Base-by-base conservation (phyloP, 345 rosid genomes). In the Sonneratia alba region DNA sequence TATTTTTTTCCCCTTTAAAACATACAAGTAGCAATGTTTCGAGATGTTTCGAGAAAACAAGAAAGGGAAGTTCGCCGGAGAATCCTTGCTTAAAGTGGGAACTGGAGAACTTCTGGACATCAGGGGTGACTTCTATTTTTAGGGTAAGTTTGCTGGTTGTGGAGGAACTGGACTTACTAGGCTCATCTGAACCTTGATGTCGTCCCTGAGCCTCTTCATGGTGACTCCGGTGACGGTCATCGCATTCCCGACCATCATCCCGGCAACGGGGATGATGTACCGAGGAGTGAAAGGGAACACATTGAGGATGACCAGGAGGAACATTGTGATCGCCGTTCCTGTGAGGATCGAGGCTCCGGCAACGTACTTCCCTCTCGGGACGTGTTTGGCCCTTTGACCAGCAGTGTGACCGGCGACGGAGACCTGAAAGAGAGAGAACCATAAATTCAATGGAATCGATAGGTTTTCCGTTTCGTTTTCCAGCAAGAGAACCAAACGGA, bases 181-280 rank as follows among this genome's bases (percentile, higher is more conserved):
- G 78, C 68, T 90, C 48, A 81, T 75, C 74, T 94, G 97, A 38
- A 84, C 73, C 82, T 87, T 94, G 85, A 91, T 85, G 75, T 94
- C 96, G 53, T 88, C 93, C 14, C 97, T 83, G 11, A 94, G 91
- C 59, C 87, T 84, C 76, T 91, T 94, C 98, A 94, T 94, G 13
- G 98, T 84, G 38, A 94, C 92, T 3, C 97, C 97, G n/a, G 97
- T 90, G 71, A 87, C 96, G 0, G 96, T 87, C 97, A 94, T 94
- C 15, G 97, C 84, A 48, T 91, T 94, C 14, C 96, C 97, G n/a
- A 91, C 97, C 97, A 94, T 79, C 98, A 91, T 94, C 36, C 97
- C 97, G 12, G 96, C 86, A 0, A 94, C 83, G 0, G 97, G 98
- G 70, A 94, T 91, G 27, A 94, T 87, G 73, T 87, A 94, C 47